Evolutionary conservation across 768 basidiomycete genomes (phyloP).

Genomic region (Pulveroboletus sp.): DNA sequence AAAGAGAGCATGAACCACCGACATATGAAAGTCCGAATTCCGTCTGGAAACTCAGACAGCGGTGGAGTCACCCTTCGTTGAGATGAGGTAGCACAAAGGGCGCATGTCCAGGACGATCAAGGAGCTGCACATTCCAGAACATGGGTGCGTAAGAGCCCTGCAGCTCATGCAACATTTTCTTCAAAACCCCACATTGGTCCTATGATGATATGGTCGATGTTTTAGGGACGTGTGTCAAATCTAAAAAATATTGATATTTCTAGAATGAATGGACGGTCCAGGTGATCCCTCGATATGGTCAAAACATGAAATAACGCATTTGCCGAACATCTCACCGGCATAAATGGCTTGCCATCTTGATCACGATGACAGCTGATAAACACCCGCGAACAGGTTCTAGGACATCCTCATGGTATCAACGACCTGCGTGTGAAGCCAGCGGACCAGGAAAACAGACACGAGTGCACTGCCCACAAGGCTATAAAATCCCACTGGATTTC

Average conservation of each 20-base stretch:
- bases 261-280: slow-evolving; percentile 24
- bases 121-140: slow-evolving; percentile 8
- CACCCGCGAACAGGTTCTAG: slow-evolving; percentile 13
- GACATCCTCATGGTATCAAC: slow-evolving; percentile 22
- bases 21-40: slow-evolving; percentile 33
- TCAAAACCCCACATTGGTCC: slow-evolving; percentile 2
- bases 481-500: slow-evolving; percentile 22
- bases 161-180: slow-evolving; percentile 9
- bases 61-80: slow-evolving; percentile 15
- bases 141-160: slow-evolving; percentile 3
- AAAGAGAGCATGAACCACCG: slow-evolving; percentile 20
- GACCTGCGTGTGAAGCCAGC: slow-evolving; percentile 8
- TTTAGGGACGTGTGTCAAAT: slow-evolving; percentile 19
- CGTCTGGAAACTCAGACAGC: slow-evolving; percentile 29
- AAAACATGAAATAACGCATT: slow-evolving; percentile 21
- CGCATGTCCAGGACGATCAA: slow-evolving; percentile 5
- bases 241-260: slow-evolving; percentile 20
- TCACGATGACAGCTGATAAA: slow-evolving; percentile 26
- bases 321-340: slow-evolving; percentile 25
- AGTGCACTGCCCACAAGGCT: slow-evolving; percentile 15
- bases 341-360: slow-evolving; percentile 23
- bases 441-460: slow-evolving; percentile 14
- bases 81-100: slow-evolving; percentile 8
- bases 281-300: slow-evolving; percentile 27
- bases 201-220: slow-evolving; percentile 11